These are phyloP conservation scores for Lepiota venenata DNA, from an alignment of 768 basidiomycete species.

Conservation along the genomic window DNA sequence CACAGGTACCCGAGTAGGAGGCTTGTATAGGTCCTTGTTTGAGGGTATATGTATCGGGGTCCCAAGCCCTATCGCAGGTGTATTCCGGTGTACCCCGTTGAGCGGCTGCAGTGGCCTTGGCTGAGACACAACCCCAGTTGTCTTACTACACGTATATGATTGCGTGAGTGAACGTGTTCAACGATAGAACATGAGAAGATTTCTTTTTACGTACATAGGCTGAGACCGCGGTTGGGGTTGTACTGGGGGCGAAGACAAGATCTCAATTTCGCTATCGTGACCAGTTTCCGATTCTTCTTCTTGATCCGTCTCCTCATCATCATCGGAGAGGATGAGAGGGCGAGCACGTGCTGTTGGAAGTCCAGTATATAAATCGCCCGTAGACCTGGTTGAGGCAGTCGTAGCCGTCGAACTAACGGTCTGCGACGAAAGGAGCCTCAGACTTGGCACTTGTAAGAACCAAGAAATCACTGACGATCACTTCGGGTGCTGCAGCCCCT, in stretches of 20 bases:
- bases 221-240: conserved; percentile 5
- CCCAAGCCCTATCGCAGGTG: conserved; percentile 12
- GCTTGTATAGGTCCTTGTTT: conserved; percentile 21
- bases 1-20: not conserved
- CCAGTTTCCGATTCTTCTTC: not conserved
- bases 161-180: not conserved
- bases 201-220: not conserved
- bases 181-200: not conserved
- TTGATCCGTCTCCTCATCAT: conserved; percentile 19
- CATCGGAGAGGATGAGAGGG: conserved; percentile 33
- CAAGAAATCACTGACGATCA: not conserved
- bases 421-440: not conserved
- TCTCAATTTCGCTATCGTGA: conserved; percentile 8
- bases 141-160: not conserved
- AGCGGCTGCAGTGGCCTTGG: conserved; percentile 5
- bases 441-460: not conserved
- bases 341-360: conserved; percentile 8
- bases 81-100: not conserved
- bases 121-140: not conserved
- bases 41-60: conserved; percentile 33
- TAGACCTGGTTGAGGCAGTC: conserved; percentile 22
- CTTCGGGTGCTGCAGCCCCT: not conserved
- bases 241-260: conserved; percentile 12
- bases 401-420: conserved; percentile 13
- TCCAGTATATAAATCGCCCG: not conserved